phyloP scores from a whole-genome alignment of 306 rosid species.

The Acacia acuminata region DNA sequence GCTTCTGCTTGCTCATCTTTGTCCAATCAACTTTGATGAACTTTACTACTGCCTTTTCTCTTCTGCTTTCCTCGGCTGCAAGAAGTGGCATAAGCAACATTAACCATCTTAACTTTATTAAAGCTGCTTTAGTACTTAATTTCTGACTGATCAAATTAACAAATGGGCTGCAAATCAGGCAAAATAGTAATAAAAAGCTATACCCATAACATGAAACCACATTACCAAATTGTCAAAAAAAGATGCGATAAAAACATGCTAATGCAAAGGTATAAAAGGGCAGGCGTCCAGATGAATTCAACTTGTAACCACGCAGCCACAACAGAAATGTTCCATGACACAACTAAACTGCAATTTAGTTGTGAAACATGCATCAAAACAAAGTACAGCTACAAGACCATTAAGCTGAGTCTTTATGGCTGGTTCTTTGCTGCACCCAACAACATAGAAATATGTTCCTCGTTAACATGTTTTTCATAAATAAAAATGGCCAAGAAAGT shows the following conservation, averaged over 20 bases:
- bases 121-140: neutral
- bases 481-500: neutral
- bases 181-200: neutral
- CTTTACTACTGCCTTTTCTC: conserved; percentile 81
- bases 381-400: conserved; percentile 14
- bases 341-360: neutral
- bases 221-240: neutral
- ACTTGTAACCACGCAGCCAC: neutral
- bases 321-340: neutral
- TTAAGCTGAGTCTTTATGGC: neutral
- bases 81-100: conserved; percentile 29
- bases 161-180: neutral
- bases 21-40: conserved; percentile 80
- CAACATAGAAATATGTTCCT: neutral
- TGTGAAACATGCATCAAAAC: neutral
- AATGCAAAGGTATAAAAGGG: neutral
- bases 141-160: neutral
- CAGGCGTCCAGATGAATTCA: neutral
- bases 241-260: conserved; percentile 13
- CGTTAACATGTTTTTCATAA: neutral
- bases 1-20: conserved; percentile 78
- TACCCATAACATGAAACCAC: conserved; percentile 3
- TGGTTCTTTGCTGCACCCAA: neutral
- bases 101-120: neutral
- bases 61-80: conserved; percentile 94